A percentile compares a stretch with the other conserved stretches of the same genome.
These are phyloP conservation scores for Wallacemonas rigidus DNA, from an alignment of 208 protist species.

Conservation along the genomic window DNA sequence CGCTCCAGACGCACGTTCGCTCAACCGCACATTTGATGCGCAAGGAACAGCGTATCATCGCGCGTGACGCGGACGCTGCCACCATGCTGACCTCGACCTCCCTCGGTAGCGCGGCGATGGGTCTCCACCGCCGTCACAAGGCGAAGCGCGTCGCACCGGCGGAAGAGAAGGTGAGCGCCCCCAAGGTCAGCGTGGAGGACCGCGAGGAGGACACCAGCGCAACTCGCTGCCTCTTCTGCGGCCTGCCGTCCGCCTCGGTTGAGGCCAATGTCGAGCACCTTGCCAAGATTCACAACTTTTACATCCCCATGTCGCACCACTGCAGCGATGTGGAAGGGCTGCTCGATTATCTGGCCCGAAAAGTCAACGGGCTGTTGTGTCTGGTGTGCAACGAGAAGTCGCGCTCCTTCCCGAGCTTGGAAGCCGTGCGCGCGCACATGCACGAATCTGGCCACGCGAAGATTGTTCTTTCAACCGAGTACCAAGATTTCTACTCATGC, in stretches of 20 bases:
- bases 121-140: constrained; percentile 86
- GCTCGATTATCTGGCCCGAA: constrained; percentile 80
- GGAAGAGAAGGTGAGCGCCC: constrained; percentile 21
- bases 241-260: constrained; percentile 40
- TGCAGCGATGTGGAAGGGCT: constrained; percentile 68
- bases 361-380: constrained; percentile 88
- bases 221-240: constrained; percentile 86
- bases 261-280: constrained; percentile 75
- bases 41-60: constrained; percentile 90
- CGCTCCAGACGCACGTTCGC: constrained; percentile 88
- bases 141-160: constrained; percentile 44
- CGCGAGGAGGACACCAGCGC: constrained; percentile 81
- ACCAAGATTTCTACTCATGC: constrained; percentile 83
- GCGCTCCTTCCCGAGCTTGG: constrained; percentile 63
- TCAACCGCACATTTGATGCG: constrained; percentile 90
- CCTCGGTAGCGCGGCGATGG: constrained; percentile 86
- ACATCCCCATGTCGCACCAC: constrained; percentile 67
- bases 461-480: constrained; percentile 78
- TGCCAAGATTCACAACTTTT: constrained; percentile 62
- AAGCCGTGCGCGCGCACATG: constrained; percentile 87
- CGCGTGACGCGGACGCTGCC: constrained; percentile 78
- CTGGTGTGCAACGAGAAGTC: constrained; percentile 89
- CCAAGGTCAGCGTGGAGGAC: constrained; percentile 63
- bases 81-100: constrained; percentile 85
- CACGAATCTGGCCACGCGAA: constrained; percentile 77